Conservation (phyloP, 176 grass and related monocot species). For the Oryza longistaminata region DNA sequence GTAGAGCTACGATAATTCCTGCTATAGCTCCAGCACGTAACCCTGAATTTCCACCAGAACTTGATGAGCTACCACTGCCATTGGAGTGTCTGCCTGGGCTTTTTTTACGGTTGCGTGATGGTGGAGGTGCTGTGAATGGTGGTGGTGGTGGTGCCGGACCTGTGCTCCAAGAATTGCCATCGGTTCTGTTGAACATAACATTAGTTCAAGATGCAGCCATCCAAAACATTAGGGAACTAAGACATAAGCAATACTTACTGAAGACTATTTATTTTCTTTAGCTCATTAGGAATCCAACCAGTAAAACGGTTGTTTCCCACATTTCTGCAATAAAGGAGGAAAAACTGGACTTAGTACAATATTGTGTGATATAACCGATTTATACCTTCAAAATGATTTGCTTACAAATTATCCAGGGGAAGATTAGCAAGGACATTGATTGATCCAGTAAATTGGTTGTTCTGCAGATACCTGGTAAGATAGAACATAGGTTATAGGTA, state of each 20-base stretch:
- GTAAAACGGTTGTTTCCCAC: slow-evolving; percentile 83
- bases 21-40: slow-evolving; percentile 66
- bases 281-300: slow-evolving; percentile 88
- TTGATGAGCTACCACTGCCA: slow-evolving; percentile 43
- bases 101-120: slow-evolving; percentile 44
- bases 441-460: slow-evolving; percentile 87
- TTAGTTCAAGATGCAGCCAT: slow-evolving; percentile 24
- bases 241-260: slow-evolving; percentile 55
- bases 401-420: slow-evolving; percentile 87
- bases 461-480: slow-evolving; percentile 73
- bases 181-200: slow-evolving; percentile 54
- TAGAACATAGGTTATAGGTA: slow-evolving; percentile 4
- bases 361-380: slow-evolving; percentile 9
- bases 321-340: slow-evolving; percentile 61
- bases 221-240: neutral
- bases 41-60: slow-evolving; percentile 52
- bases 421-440: slow-evolving; percentile 82
- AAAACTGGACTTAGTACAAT: slow-evolving; percentile 18
- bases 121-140: slow-evolving; percentile 76
- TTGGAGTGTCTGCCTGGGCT: slow-evolving; percentile 56
- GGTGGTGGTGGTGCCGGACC: slow-evolving; percentile 80
- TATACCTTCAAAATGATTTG: slow-evolving; percentile 22
- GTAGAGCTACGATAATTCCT: slow-evolving; percentile 69
- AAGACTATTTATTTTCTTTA: slow-evolving; percentile 87
- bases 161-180: slow-evolving; percentile 91